These are phyloP conservation scores for Suillus brevipes DNA, from an alignment of 768 basidiomycete species.

Conservation along the genomic window DNA sequence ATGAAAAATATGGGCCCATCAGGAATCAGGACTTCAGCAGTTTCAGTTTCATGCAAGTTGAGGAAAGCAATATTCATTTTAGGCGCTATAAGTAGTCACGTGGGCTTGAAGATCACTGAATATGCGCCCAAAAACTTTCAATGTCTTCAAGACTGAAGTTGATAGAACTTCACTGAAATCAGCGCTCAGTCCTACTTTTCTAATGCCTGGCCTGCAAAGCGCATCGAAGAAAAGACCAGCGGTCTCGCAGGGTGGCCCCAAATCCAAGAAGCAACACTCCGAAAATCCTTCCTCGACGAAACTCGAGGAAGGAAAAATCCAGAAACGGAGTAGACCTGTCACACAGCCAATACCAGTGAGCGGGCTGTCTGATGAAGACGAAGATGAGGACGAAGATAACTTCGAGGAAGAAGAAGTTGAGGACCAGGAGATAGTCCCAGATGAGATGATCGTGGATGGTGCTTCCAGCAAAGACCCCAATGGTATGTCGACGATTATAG, in stretches of 20 bases:
- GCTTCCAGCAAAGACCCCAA: constrained; percentile 52
- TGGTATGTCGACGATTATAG: constrained; percentile 42
- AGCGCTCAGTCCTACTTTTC: background rate
- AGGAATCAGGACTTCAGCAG: background rate
- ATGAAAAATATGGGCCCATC: background rate
- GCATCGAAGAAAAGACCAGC: constrained; percentile 52
- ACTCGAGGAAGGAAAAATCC: constrained; percentile 35
- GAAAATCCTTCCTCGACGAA: constrained; percentile 33
- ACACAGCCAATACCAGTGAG: constrained; percentile 41
- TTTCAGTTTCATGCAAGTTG: background rate
- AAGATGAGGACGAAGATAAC: constrained; percentile 35
- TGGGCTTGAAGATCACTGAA: background rate
- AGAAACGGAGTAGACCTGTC: constrained; percentile 64
- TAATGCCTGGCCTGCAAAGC: constrained; percentile 46
- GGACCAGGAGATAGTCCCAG: constrained; percentile 30
- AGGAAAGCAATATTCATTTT: background rate
- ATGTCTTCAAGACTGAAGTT: background rate
- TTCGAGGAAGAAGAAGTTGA: constrained; percentile 40
- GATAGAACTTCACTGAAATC: background rate
- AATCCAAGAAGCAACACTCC: constrained; percentile 53
- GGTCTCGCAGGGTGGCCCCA: constrained; percentile 45
- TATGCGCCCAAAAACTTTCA: constrained; percentile 4
- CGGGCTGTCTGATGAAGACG: constrained; percentile 42
- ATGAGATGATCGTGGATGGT: constrained; percentile 33
- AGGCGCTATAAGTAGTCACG: background rate